Percentiles rank a stretch among this genome's conserved stretches.
phyloP scores from a whole-genome alignment of 2,329 filamentous ascomycete genomes.

The Xylaria multiplex region DNA sequence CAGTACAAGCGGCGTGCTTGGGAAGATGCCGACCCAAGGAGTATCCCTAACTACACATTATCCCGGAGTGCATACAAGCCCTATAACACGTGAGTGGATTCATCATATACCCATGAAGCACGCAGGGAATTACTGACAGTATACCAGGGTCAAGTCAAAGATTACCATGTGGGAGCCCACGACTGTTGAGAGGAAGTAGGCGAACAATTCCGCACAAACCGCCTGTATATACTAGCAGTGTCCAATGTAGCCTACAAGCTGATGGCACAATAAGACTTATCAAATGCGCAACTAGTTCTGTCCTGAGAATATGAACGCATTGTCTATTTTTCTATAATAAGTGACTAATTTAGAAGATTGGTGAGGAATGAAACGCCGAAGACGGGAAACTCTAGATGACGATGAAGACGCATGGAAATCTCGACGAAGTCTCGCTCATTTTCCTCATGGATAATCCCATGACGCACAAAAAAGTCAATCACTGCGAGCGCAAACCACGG shows the following conservation, averaged over 20 bases:
- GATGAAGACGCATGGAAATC: constrained; percentile 56
- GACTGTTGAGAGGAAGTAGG: constrained; percentile 47
- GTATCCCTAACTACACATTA: constrained; percentile 79
- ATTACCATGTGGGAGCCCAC: constrained; percentile 62
- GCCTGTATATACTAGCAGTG: constrained; percentile 36
- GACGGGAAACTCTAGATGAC: constrained; percentile 33
- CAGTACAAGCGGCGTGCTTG: constrained; percentile 74
- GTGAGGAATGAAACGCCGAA: constrained; percentile 24
- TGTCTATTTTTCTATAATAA: not conserved
- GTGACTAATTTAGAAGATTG: constrained; percentile 7
- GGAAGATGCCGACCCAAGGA: constrained; percentile 74
- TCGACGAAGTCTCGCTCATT: constrained; percentile 74
- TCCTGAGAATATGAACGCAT: not conserved
- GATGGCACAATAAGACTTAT: constrained; percentile 27
- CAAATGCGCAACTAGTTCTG: constrained; percentile 7
- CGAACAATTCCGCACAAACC: constrained; percentile 13
- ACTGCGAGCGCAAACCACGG: constrained; percentile 75
- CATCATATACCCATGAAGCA: constrained; percentile 13
- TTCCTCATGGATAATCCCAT: constrained; percentile 71
- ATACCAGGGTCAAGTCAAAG: constrained; percentile 63
- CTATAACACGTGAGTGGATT: constrained; percentile 85
- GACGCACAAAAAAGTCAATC: constrained; percentile 77
- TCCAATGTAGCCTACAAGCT: not conserved
- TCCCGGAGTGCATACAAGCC: constrained; percentile 86
- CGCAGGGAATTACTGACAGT: constrained; percentile 37